Base-by-base conservation (phyloP, 2,329 filamentous ascomycete genomes). In the Hypoxylon sp. region DNA sequence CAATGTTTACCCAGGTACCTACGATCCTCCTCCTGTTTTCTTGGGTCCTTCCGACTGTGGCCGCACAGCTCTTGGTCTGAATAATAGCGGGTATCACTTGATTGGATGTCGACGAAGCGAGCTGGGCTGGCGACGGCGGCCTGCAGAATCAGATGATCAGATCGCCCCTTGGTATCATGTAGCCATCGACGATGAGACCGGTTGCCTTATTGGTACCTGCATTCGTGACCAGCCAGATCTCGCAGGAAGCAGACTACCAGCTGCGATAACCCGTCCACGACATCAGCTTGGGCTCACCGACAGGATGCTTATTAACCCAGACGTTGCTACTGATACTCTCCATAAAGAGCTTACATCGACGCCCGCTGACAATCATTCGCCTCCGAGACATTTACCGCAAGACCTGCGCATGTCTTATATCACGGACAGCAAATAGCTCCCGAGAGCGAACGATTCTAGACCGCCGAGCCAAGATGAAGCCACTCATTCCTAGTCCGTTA, bases 121-220 rank as follows among this genome's bases (percentile, higher is more conserved):
- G 26, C 20, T 56, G 45, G 38, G 33, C 24, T 46, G 48, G 45
- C 33, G 41, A 55, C 61, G 63, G 63, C 53, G 41, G 31, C 45
- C 51, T 59, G 53, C 63, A 64, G 61, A 50, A 52, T 62, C 47
- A 56, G 57, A 53, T 59, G 49, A 60, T 38, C 57, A 43, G 29
- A 24, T 38, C 41, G 29, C 24, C 43, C n/a, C 26, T 45, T 45
- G 35, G 37, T 37, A 51, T 59, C 38, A 42, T 49, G 42, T 15
- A 56, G n/a, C n/a, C 20, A 43, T 27, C 38, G 43, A 45, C 41
- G 38, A 35, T 37, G 20, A 35, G 23, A 33, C 37, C 48, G 29
- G 55, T 21, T 49, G 31, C 41, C 41, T 48, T 20, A 49, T 48
- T 57, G 49, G 63, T 64, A 64, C 60, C 63, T 65, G 63, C 63